Percentiles rank a stretch among this genome's conserved stretches.
Conservation (phyloP, 306 rosid genomes). For the Cicer cuneatum region DNA sequence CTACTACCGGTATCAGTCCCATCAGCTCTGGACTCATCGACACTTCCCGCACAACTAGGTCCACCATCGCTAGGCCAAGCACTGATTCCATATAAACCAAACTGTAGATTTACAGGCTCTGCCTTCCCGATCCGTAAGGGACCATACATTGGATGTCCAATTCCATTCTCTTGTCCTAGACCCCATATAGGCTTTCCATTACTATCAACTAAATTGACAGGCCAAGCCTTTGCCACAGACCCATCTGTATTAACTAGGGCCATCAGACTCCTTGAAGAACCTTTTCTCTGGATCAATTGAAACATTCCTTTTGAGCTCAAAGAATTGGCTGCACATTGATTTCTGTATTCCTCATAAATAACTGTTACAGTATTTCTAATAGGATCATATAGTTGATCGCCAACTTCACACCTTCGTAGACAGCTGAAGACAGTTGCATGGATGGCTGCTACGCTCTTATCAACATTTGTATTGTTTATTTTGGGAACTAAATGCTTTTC, state of each 20-base stretch:
- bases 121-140: slow-evolving; percentile 68
- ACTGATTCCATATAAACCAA: slow-evolving; percentile 93
- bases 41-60: slow-evolving; percentile 88
- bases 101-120: slow-evolving; percentile 92
- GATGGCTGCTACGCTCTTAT: slow-evolving; percentile 96
- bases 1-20: slow-evolving; percentile 83
- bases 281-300: slow-evolving; percentile 92
- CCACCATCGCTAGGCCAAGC: slow-evolving; percentile 97
- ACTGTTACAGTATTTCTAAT: slow-evolving; percentile 75
- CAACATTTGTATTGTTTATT: slow-evolving; percentile 96
- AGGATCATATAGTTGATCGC: slow-evolving; percentile 86
- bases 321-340: slow-evolving; percentile 86
- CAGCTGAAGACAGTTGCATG: slow-evolving; percentile 97
- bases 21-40: slow-evolving; percentile 86
- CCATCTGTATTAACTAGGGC: slow-evolving; percentile 93
- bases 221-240: slow-evolving; percentile 98
- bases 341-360: slow-evolving; percentile 90
- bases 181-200: slow-evolving; percentile 73
- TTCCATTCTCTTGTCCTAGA: slow-evolving; percentile 54
- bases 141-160: slow-evolving; percentile 63
- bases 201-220: slow-evolving; percentile 72
- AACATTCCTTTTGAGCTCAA: slow-evolving; percentile 96
- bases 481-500: slow-evolving; percentile 98
- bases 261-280: slow-evolving; percentile 85
- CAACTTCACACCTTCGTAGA: slow-evolving; percentile 86